Base-by-base conservation (phyloP, 1,139 yeast species). In the Pneumocystis jirovecii region DNA sequence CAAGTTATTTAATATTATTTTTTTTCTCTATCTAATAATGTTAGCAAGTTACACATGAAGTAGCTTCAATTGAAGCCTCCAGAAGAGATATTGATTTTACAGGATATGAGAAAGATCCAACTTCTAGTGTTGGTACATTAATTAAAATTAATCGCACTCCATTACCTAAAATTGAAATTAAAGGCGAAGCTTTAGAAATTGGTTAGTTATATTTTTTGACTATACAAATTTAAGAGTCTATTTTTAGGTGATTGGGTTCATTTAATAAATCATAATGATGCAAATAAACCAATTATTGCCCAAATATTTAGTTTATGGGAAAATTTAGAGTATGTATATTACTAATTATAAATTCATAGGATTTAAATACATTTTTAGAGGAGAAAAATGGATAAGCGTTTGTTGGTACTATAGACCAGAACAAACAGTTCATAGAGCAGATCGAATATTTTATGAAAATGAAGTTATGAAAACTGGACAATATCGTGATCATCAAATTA, bases 341-440 rank as follows among this genome's bases (percentile, higher is more conserved):
- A 25, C 21, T 50, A 15, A 50, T 50, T 50, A 21, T 50, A 8
- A 12, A 15, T 50, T 25, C 21, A 15, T 25, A 50, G n/a, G 25
- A 50, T 25, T 50, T 12, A 44, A 44, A 50, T n/a, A 19, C 25
- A 15, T 50, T 29, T 25, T 25, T 50, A 50, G 57, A 72, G 95
- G 95, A 19, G 85, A 87, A 69, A 82, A 86, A 68, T 91, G 93
- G 83, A 82, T 93, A 73, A 93, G 93, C 73, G 96, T 89, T 57
- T 93, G 98, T 78, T 93, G 98, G 98, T 93, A 91, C 76, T 87
- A 89, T 73, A 84, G 97, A 68, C 96, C 98, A 0, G 97, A 93
- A 75, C 97, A 95, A 79, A 93, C 98, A 0, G 95, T 95, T 63
- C 98, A 93, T 75, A 83, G 95, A 70, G 87, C 81, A 65, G 97